Evolutionary conservation across 176 grass and related monocot genomes (phyloP), one percentile per base, ranked within the genome.

Genomic region (Zea luxurians): DNA sequence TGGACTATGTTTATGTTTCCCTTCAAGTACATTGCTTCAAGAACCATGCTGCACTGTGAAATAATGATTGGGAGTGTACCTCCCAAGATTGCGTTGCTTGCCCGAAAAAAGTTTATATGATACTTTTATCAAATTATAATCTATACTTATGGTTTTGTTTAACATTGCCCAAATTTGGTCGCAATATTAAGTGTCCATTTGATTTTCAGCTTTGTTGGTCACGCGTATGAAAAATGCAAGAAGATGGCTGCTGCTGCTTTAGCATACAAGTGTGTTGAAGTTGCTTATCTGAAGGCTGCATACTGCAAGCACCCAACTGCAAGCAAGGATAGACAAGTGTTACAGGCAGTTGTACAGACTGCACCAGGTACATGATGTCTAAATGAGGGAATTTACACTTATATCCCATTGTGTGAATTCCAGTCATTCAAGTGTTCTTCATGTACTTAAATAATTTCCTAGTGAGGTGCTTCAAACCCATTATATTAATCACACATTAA

Each of bases 231-330:
- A 83, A 92, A 78, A 77, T 85, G 75, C 75, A 95, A 91, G 74
- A 91, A 91, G 78, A 95, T 91, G 90, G 92, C 92, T 40, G 90
- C 92, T 67, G 92, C 92, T 73, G 83, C 96, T 69, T 90, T 99
- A 84, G 96, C 96, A 82, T 95, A 91, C 67, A 99, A 99, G 65
- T 99, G 96, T 81, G 92, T 99, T n/a, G 96, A 95, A 86, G 92
- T 99, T 52, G 96, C 96, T 63, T 95, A 99, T 89, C 81, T 99
- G 12, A 99, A 95, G 75, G 88, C 90, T 75, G 92, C 96, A 64
- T 99, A 92, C 83, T 93, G 88, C 75, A 99, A 90, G 85, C 82
- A 87, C 80, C 86, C 86, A 65, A 80, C 73, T 79, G 86, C 92
- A 69, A 89, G 54, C 78, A 93, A 92, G 76, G 96, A 99, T 62